Evolutionary conservation across 805 yeast genomes (phyloP).

Genomic region (Candida ulmi): DNA sequence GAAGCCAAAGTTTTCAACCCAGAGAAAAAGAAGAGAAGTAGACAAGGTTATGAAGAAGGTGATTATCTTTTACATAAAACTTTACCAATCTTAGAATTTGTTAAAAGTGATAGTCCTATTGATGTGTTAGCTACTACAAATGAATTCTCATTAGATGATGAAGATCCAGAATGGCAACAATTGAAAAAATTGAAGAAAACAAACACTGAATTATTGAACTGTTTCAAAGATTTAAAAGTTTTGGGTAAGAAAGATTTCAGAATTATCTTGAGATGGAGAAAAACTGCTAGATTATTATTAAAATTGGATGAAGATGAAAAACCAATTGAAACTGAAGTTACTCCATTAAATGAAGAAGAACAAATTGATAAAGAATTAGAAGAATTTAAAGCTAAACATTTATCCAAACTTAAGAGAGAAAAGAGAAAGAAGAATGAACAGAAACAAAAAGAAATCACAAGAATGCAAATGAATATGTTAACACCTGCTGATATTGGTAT

Average conservation of each 20-base stretch:
- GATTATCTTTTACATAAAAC: constrained; percentile 70
- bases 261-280: constrained; percentile 79
- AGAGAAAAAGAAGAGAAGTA: constrained; percentile 79
- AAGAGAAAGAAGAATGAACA: constrained; percentile 75
- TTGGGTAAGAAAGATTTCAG: constrained; percentile 93
- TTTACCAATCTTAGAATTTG: constrained; percentile 72
- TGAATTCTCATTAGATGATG: constrained; percentile 51
- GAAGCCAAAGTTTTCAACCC: constrained; percentile 95
- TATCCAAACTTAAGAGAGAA: constrained; percentile 67
- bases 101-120: constrained; percentile 78
- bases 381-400: constrained; percentile 65
- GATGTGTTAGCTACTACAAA: constrained; percentile 71
- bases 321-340: constrained; percentile 45
- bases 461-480: constrained; percentile 95
- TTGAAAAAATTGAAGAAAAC: constrained; percentile 71
- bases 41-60: constrained; percentile 97
- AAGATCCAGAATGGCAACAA: constrained; percentile 66
- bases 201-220: constrained; percentile 71
- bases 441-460: constrained; percentile 79
- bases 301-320: constrained; percentile 57
- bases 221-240: constrained; percentile 88
- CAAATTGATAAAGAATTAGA: constrained; percentile 81
- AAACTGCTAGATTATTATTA: constrained; percentile 71
- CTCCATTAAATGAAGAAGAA: constrained; percentile 79
- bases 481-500: constrained; percentile 91